Evolutionary conservation across 345 rosid genomes (phyloP), one percentile per base, ranked within the genome.

Genomic region (Melastoma malabathricum): DNA sequence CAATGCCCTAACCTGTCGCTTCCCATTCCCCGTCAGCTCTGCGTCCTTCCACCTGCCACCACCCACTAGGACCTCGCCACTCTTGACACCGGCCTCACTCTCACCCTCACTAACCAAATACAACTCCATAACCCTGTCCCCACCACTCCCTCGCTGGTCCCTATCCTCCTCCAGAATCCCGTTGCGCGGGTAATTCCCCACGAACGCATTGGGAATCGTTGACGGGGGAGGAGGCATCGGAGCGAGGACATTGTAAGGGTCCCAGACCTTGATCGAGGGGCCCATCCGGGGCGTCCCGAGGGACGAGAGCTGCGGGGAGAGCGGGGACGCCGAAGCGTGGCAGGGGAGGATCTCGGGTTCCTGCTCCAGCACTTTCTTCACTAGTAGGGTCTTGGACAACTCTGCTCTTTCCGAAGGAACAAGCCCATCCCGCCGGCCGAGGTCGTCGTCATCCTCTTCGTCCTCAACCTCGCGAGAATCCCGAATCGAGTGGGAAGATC

Each of bases 341-440:
- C 87, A 89, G 1, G 95, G 95, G n/a, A 85, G 57, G 74, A 89
- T 80, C 68, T 89, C 97, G 0, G 95, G 95, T 19, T 85, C 97
- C 51, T 84, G 95, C 52, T 89, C 82, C 1, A 89, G 80, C 17
- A 89, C 89, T 67, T 85, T 84, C 65, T 82, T 89, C n/a, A 80
- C 75, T 49, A 84, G 55, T 22, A 64, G 68, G 25, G 78, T 72
- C 39, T 44, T 60, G 48, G 59, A 56, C 46, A 68, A 44, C 39
- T 72, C 63, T 60, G 17, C 10, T 48, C 41, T 48, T 3, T 43
- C 44, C 22, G 23, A 16, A 13, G 50, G 47, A 50, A 54, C 54
- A 44, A 66, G 64, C 52, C 47, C 60, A 20, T 44, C 74, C 49
- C 63, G 61, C 4, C 47, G 72, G 22, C 60, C 49, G 15, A 61